These are phyloP conservation scores for Aquanectria penicillioides DNA, from an alignment of 2,329 filamentous ascomycete species.

Conservation along the genomic window DNA sequence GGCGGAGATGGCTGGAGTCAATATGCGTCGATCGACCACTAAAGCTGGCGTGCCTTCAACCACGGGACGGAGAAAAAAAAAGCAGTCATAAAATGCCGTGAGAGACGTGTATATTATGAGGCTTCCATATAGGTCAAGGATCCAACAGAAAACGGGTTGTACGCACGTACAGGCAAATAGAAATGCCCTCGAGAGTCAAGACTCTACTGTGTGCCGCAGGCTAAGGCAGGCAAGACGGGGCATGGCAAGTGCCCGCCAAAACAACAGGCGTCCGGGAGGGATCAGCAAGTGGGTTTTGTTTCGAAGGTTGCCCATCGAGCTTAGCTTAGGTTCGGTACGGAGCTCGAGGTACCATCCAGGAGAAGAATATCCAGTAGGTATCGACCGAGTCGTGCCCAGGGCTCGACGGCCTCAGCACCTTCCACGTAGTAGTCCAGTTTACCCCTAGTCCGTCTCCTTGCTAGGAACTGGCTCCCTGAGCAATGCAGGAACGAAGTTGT, in stretches of 20 bases:
- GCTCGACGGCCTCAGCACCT: constrained; percentile 22
- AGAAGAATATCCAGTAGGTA: constrained; percentile 25
- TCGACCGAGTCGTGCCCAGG: constrained; percentile 29
- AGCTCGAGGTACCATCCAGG: constrained; percentile 15
- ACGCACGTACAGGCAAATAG: constrained; percentile 18
- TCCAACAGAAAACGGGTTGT: too few species aligned
- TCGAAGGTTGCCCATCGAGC: constrained; percentile 26
- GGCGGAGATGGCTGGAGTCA: constrained; percentile 30
- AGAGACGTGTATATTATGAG: constrained; percentile 11
- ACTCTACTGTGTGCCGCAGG: constrained; percentile 23
- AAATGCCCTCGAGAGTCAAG: constrained; percentile 15
- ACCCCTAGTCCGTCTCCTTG: constrained; percentile 25
- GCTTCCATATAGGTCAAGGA: constrained; percentile 24
- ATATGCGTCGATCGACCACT: constrained; percentile 30
- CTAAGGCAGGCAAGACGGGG: constrained; percentile 20
- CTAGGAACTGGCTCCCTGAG: constrained; percentile 34
- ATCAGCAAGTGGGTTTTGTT: constrained; percentile 34
- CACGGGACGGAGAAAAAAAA: constrained; percentile 15
- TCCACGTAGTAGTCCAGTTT: constrained; percentile 28
- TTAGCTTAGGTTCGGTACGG: constrained; percentile 17
- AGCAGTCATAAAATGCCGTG: constrained; percentile 4
- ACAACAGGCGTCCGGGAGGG: constrained; percentile 24
- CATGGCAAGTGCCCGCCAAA: constrained; percentile 22
- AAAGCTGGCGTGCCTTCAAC: constrained; percentile 26
- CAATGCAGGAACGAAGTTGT: constrained; percentile 43